Base-by-base conservation (phyloP, 805 yeast species). In the Aciculoconidium aculeatum region DNA sequence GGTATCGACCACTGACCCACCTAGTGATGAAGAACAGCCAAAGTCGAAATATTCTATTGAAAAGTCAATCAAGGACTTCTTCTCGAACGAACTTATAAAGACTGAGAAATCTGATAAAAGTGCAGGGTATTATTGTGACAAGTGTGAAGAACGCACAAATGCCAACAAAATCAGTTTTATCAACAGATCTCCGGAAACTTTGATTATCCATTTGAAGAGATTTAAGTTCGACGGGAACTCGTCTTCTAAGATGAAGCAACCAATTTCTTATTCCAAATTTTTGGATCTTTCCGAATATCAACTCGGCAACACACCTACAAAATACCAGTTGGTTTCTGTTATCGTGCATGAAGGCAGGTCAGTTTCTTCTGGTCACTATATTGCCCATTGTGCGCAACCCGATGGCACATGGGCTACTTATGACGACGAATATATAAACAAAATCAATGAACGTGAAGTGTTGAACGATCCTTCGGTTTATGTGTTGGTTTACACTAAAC, bases 321-420 rank as follows among this genome's bases (percentile, higher is more conserved):
- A 43, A 31, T 92, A 92, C 57, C 80, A 78, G 50, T 67, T 92
- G 40, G 67, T 75, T 11, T 76, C 88, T 13, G 95, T 90, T 11
- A 83, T 90, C 36, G 90, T 87, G 4, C 98, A 92, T 50, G 95
- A 85, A 46, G 98, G 98, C 22, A 68, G 97, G 39, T 82, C 95
- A 2, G 78, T 88, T 9, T 77, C 87, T 25, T 78, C 92, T 3
- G 98, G 98, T 3, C 98, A 92, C 55, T 92, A 92, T 49, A 74
- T 87, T 35, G 83, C 95, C 1, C 86, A 84, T 50, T 84, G 95
- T 50, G 73, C 81, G 39, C 96, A 88, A 55, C 95, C 96, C 1
- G 92, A 84, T 55, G 90, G 87, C 2, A 59, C 80, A 2, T 92
- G 97, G 98, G 79, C 86, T 16, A 79, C 86, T 7, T 92, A 90